These are phyloP conservation scores for Lentinula boryana DNA, from an alignment of 768 basidiomycete genomes.

Conservation along the genomic window DNA sequence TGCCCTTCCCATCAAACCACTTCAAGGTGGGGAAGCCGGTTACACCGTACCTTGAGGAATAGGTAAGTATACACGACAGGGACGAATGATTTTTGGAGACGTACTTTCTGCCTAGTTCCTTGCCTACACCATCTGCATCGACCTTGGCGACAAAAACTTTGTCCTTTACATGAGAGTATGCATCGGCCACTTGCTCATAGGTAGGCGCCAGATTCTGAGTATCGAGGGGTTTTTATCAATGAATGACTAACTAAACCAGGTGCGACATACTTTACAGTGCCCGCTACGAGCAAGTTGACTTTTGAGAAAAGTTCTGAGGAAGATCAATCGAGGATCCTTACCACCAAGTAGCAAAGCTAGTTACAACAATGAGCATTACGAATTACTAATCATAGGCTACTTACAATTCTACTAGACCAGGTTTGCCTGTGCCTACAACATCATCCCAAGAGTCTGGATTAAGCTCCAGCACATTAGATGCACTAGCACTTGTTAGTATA, in stretches of 20 bases:
- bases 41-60: constrained; percentile 2
- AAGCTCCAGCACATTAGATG: constrained; percentile 84
- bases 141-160: constrained; percentile 89
- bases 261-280: constrained; percentile 69
- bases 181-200: constrained; percentile 87
- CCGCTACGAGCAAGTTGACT: constrained; percentile 38
- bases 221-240: constrained; percentile 2
- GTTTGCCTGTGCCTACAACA: constrained; percentile 71
- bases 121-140: constrained; percentile 86
- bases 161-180: constrained; percentile 71
- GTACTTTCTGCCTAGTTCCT: constrained; percentile 68
- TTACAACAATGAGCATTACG: constrained; percentile 6
- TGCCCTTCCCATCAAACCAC: constrained; percentile 78
- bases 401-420: constrained; percentile 88
- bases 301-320: not conserved
- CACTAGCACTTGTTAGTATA: constrained; percentile 48
- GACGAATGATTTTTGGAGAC: constrained; percentile 82
- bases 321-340: constrained; percentile 26
- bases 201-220: constrained; percentile 79
- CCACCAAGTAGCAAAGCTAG: constrained; percentile 88
- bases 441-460: constrained; percentile 68
- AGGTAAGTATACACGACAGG: constrained; percentile 23
- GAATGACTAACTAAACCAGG: not conserved
- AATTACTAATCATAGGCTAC: constrained; percentile 22
- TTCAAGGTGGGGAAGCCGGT: constrained; percentile 61